Percentiles rank a stretch among this genome's conserved stretches.
phyloP scores from a whole-genome alignment of 768 basidiomycete species.

The Kwoniella heveanensis region DNA sequence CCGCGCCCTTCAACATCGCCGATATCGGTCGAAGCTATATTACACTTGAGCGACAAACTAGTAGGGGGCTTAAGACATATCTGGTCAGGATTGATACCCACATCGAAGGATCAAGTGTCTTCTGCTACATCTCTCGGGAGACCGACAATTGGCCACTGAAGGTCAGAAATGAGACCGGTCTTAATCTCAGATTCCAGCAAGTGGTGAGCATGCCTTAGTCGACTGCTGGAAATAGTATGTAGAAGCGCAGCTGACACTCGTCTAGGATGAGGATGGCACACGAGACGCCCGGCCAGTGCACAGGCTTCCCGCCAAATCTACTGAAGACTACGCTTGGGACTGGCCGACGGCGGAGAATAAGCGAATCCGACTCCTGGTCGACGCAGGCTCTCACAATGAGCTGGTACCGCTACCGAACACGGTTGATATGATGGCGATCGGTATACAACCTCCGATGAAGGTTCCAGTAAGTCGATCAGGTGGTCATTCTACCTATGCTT shows the following conservation, averaged over 20 bases:
- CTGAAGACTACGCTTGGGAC: slow-evolving; percentile 86
- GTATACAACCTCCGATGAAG: slow-evolving; percentile 83
- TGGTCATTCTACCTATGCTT: background rate
- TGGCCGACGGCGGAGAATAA: slow-evolving; percentile 81
- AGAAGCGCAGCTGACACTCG: background rate
- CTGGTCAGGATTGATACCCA: slow-evolving; percentile 76
- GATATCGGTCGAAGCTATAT: slow-evolving; percentile 71
- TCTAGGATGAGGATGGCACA: slow-evolving; percentile 32
- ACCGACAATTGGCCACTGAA: slow-evolving; percentile 82
- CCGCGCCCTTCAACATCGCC: slow-evolving; percentile 85
- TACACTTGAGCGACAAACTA: slow-evolving; percentile 28
- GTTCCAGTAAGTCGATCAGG: slow-evolving; percentile 23
- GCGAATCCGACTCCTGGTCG: slow-evolving; percentile 68
- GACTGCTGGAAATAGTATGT: background rate
- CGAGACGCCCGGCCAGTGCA: slow-evolving; percentile 50
- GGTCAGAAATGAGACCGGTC: slow-evolving; percentile 85
- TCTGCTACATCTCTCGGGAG: slow-evolving; percentile 71
- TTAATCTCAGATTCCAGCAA: slow-evolving; percentile 70
- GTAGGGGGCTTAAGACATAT: slow-evolving; percentile 57
- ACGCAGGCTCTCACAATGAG: slow-evolving; percentile 53
- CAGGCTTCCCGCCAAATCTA: slow-evolving; percentile 58
- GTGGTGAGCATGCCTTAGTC: slow-evolving; percentile 60
- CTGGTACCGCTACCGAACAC: slow-evolving; percentile 60
- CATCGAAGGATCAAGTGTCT: slow-evolving; percentile 84
- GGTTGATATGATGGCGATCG: slow-evolving; percentile 94